Evolutionary conservation across 2,329 filamentous ascomycete genomes (phyloP).

Genomic region (Sclerotinia trifoliorum): DNA sequence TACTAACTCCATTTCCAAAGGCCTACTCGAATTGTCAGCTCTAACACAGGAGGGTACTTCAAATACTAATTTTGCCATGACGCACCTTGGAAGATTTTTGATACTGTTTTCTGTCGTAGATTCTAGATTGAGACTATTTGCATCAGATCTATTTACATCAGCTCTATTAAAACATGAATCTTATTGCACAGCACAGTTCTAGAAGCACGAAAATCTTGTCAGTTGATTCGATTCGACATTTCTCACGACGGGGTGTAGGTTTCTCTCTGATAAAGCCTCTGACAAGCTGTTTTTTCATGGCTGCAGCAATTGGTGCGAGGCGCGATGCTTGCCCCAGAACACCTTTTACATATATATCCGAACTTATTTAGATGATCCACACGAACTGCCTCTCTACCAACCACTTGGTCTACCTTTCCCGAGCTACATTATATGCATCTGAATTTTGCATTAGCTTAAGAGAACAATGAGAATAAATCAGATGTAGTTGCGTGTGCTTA

Average conservation of each 20-base stretch:
- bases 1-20: constrained; percentile 70
- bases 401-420: constrained; percentile 53
- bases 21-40: constrained; percentile 56
- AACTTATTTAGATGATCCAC: constrained; percentile 53
- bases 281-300: constrained; percentile 52
- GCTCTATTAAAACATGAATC: constrained; percentile 65
- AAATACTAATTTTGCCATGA: constrained; percentile 44
- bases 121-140: constrained; percentile 65
- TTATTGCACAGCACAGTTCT: constrained; percentile 54
- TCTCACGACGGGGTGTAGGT: constrained; percentile 38
- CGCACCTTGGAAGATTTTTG: constrained; percentile 53
- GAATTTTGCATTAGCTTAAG: constrained; percentile 52
- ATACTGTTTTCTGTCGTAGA: constrained; percentile 71
- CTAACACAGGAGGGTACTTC: background rate
- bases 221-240: constrained; percentile 45
- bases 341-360: constrained; percentile 58
- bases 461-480: constrained; percentile 50
- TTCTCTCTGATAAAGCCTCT: constrained; percentile 43
- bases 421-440: constrained; percentile 46
- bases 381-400: constrained; percentile 46
- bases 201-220: constrained; percentile 53
- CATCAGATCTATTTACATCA: constrained; percentile 57
- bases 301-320: constrained; percentile 58
- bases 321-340: constrained; percentile 66
- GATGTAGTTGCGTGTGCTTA: constrained; percentile 66